A percentile compares a stretch with the other conserved stretches of the same genome.
Evolutionary conservation across 495 filamentous ascomycete species (phyloP).

Genomic region (Aspergillus indologenus): DNA sequence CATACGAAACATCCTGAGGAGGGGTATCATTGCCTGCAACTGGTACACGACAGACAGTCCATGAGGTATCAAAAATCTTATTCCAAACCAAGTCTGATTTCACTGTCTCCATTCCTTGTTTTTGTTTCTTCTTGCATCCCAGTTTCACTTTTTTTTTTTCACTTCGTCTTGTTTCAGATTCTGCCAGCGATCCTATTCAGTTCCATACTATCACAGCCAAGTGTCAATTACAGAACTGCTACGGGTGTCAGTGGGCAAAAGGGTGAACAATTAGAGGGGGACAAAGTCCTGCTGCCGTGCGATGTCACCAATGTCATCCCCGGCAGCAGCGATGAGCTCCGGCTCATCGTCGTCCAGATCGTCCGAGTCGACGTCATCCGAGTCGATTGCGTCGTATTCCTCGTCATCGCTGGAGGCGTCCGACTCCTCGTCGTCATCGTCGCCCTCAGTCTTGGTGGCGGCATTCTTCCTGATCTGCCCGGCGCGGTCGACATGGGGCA

Average conservation of each 20-base stretch:
- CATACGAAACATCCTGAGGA: background rate
- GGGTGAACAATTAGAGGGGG: constrained; percentile 45
- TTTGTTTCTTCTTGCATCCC: background rate
- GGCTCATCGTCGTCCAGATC: constrained; percentile 74
- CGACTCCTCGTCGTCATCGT: constrained; percentile 60
- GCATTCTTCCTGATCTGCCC: constrained; percentile 62
- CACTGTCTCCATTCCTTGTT: background rate
- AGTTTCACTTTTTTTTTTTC: constrained; percentile 5
- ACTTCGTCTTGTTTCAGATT: constrained; percentile 5
- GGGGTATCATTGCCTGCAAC: constrained; percentile 10
- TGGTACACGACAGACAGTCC: constrained; percentile 1
- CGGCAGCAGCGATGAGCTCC: constrained; percentile 43
- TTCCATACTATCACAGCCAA: constrained; percentile 10
- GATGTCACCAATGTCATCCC: constrained; percentile 49
- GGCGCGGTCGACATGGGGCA: constrained; percentile 87
- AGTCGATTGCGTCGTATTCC: constrained; percentile 67
- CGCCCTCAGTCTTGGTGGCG: constrained; percentile 32
- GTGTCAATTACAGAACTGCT: constrained; percentile 16
- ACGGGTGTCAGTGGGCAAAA: constrained; percentile 14
- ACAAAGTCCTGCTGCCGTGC: constrained; percentile 69
- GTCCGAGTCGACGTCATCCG: constrained; percentile 88
- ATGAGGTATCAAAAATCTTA: constrained; percentile 3
- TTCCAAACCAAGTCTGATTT: background rate
- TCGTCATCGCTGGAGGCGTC: constrained; percentile 86
- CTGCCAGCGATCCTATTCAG: background rate